Evolutionary conservation across 768 basidiomycete genomes (phyloP), one percentile per base, ranked within the genome.

Genomic region (Phylloporus sp.): DNA sequence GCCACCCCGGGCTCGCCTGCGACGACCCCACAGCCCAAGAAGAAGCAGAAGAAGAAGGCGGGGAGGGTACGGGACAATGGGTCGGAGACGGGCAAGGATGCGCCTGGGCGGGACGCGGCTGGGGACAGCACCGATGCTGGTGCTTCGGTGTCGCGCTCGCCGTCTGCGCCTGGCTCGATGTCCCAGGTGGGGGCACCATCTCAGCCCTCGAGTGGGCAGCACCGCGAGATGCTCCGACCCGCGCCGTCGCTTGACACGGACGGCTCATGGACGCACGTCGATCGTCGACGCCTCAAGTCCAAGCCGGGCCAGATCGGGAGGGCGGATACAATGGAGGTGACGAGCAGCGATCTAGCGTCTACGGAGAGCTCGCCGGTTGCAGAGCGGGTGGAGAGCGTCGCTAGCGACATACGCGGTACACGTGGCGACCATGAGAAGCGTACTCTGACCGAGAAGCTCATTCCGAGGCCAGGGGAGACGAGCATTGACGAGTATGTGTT

Each of bases 221-320:
- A 22, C 40, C 38, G 55, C 27, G 59, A 56, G 38, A 50, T 49
- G 13, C 22, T 41, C 6, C 39, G 40, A 3, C 11, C 8, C 13
- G 7, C 27, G 27, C 55, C 59, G 18, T 62, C 64, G 15, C 50
- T 67, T 16, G 80, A 80, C 52, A 80, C 78, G 2, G 83, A 86
- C 56, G 73, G 77, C 29, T 82, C 82, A 5, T 88, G 87, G 87
- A 88, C 86, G 20, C 83, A 81, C 49, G 82, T 88, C n/a, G 78
- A 80, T 55, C 70, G 77, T 26, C 72, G 71, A 48, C 72, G 40
- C 22, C 52, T 41, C 34, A 45, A 56, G 53, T 50, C 59, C 35
- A 40, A 36, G 45, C 40, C 61, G n/a, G 48, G 45, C 26, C 45
- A 20, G 45, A 38, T 46, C 20, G 55, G 34, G 40, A n/a, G 53